phyloP scores from a whole-genome alignment of 2,329 filamentous ascomycete species.

The Phyllachora maydis region DNA sequence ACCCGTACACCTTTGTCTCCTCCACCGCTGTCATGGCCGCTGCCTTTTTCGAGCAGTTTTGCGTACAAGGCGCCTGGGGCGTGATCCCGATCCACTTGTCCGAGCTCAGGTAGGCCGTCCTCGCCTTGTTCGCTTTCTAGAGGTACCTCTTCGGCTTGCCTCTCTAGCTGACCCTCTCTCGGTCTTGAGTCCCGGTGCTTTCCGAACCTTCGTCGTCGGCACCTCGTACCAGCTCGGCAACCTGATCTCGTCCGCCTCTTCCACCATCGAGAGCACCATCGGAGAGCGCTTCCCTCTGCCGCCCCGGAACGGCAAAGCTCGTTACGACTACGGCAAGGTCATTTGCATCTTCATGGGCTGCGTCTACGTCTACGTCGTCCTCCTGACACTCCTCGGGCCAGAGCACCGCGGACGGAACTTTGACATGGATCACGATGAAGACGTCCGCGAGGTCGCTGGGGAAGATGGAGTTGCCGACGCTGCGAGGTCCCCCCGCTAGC shows the following conservation, averaged over 20 bases:
- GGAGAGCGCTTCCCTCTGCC: slow-evolving; percentile 56
- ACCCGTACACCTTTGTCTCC: slow-evolving; percentile 58
- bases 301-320: slow-evolving; percentile 21
- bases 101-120: slow-evolving; percentile 53
- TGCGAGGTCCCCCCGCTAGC: too few relatives aligned
- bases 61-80: slow-evolving; percentile 58
- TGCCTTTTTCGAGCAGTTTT: slow-evolving; percentile 71
- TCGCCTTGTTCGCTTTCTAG: too few relatives aligned
- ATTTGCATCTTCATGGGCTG: slow-evolving; percentile 86
- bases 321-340: slow-evolving; percentile 62
- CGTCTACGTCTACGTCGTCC: slow-evolving; percentile 44
- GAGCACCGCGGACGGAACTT: slow-evolving; percentile 30
- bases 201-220: slow-evolving; percentile 56
- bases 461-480: slow-evolving; percentile 11
- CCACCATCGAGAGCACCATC: slow-evolving; percentile 57
- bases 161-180: too few relatives aligned
- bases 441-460: slow-evolving; percentile 23
- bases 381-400: slow-evolving; percentile 41
- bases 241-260: slow-evolving; percentile 45
- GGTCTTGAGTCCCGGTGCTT: slow-evolving; percentile 50
- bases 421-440: slow-evolving; percentile 24
- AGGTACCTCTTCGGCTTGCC: too few relatives aligned
- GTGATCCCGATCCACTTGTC: slow-evolving; percentile 62
- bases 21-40: slow-evolving; percentile 48
- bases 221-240: slow-evolving; percentile 63